Base-by-base conservation (phyloP, 176 grass and related monocot genomes). In the Eremochloa ophiuroides region DNA sequence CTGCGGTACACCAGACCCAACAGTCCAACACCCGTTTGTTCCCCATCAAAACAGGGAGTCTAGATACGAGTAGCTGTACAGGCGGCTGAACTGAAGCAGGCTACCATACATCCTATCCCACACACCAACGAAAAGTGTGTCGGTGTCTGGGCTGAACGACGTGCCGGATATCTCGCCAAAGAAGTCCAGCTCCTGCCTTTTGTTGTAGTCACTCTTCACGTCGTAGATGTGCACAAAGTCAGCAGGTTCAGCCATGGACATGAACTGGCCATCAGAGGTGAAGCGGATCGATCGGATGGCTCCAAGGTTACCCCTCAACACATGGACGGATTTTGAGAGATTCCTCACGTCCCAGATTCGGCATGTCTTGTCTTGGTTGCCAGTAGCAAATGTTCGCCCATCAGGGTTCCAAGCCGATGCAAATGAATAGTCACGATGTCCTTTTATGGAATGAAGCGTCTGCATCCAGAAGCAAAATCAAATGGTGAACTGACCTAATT, bases 291-390 rank as follows among this genome's bases (percentile, higher is more conserved):
- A 95, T 39, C 97, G 74, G 58, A 99, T 96, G 38, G 97, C 97
- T 16, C 97, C 97, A 17, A 99, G 89, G 55, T 92, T 99, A 60
- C 97, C 97, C 66, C 87, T 92, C 77, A 99, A 83, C 25, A 90
- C 86, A 62, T 89, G 85, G 13, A 93, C 77, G 7, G 97, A 86
- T 76, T 96, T 79, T 1, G 97, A 93, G 34, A 99, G 82, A 60
- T 99, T 99, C 51, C 97, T 87, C 6, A 66, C 73, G 27, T 99
- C 97, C 93, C 97, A 99, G 55, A 99, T 73, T n/a, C 97, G 81
- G 80, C 97, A 99, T 63, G 97, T 99, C 80, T 93, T 99, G 58
- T 99, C 97, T 86, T 99, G 97, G 84, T 99, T 99, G 41, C 97
- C 97, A 56, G 97, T 99, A 18, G 97, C 93, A 83, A 99, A 99